Evolutionary conservation across 164 flowering plant genomes (phyloP).

Genomic region (Litsea cubeba): DNA sequence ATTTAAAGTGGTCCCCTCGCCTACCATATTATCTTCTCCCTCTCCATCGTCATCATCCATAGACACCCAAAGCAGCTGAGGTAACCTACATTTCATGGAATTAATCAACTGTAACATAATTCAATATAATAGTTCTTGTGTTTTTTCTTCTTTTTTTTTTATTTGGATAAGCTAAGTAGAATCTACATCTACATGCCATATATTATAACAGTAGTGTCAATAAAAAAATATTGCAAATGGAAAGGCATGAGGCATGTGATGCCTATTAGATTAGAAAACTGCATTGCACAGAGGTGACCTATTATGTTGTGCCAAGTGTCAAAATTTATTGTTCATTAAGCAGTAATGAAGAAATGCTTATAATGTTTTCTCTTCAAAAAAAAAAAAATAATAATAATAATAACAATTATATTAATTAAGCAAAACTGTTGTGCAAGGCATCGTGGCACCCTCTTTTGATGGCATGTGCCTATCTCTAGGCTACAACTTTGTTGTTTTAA

Average conservation of each 20-base stretch:
- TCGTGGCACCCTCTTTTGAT: neutral
- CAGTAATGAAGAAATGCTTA: too few species aligned
- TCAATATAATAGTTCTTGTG: neutral
- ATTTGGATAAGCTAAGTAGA: neutral
- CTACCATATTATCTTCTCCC: neutral
- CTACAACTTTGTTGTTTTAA: neutral
- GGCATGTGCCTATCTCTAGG: slow-evolving; percentile 1
- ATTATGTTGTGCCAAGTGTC: neutral
- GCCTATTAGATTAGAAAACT: neutral
- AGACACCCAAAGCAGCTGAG: neutral
- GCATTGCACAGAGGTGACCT: neutral
- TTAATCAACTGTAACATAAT: too few species aligned
- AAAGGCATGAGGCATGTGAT: neutral
- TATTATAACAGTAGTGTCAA: neutral
- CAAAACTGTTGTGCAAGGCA: neutral
- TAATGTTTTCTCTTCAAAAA: too few species aligned
- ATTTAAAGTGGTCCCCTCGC: neutral
- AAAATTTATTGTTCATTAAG: neutral
- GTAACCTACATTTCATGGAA: too few species aligned
- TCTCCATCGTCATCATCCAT: too few species aligned
- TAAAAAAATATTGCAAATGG: neutral
- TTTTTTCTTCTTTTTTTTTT: too few species aligned
- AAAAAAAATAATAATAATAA: too few species aligned
- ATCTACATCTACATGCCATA: neutral
- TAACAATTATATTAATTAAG: neutral